These are phyloP conservation scores for Acer negundo DNA, from an alignment of 345 rosid genomes.

Conservation along the genomic window DNA sequence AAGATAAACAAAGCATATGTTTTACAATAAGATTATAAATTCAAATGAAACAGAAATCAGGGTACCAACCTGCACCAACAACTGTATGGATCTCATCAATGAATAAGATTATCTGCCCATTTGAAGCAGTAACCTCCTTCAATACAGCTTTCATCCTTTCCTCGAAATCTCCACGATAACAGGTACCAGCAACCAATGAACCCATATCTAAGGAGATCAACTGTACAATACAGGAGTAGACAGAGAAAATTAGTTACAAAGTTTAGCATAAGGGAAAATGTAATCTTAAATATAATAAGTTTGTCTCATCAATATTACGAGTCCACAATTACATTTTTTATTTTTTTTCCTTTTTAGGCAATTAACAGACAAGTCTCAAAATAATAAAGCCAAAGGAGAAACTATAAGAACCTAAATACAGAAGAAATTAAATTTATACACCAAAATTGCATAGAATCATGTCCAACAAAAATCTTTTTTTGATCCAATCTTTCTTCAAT, in stretches of 20 bases:
- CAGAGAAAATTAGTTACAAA: background rate
- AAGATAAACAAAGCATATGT: background rate
- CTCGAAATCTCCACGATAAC: constrained; percentile 82
- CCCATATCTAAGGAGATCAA: constrained; percentile 91
- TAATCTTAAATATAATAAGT: background rate
- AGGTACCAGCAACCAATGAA: constrained; percentile 89
- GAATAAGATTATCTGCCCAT: constrained; percentile 83
- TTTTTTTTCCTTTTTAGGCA: background rate
- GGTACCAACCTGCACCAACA: constrained; percentile 74
- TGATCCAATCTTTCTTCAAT: background rate
- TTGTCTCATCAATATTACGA: background rate
- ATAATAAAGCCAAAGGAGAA: background rate
- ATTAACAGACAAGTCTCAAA: background rate
- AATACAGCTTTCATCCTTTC: constrained; percentile 86
- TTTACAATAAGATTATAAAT: background rate
- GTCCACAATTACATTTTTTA: background rate
- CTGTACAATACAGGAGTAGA: constrained; percentile 35
- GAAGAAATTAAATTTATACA: background rate
- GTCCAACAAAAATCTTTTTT: background rate
- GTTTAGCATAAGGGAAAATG: background rate
- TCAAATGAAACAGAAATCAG: constrained; percentile 6
- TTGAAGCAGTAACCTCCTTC: constrained; percentile 89
- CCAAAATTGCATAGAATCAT: background rate
- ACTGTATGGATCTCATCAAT: constrained; percentile 95
- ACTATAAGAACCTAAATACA: background rate